Base-by-base conservation (phyloP, 805 yeast species). In the Kazachstania kunashirensis region DNA sequence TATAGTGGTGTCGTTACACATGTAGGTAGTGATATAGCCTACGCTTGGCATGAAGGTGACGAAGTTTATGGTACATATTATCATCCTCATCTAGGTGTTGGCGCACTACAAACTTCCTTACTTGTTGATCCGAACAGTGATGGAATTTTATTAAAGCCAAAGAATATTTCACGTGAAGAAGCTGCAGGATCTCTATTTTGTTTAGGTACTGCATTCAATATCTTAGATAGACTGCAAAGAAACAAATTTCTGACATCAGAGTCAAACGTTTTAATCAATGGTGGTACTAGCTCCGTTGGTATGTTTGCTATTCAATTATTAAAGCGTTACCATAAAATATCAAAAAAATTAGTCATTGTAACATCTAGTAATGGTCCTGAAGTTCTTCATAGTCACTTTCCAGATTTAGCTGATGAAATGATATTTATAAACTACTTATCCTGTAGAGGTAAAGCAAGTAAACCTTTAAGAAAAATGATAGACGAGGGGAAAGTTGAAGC, bases 261-360 rank as follows among this genome's bases (percentile, higher is more conserved):
- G 8, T 59, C 74, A 1, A 70, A 68, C 37, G 71, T 84, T 3
- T 63, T 83, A 30, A 64, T 84, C 26, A 66, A 83, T 43, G 95
- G 95, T 37, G 94, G 82, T 14, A 77, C 84, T 2, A 74, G 94
- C 2, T 65, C 77, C 13, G 83, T 81, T 7, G 94, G 92, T 2
- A 54, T 73, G 40, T 69, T 66, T 58, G 69, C 71, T 3, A 65
- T 76, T 24, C 86, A 79, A 52, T 48, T 83, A 21, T 69, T 78
- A 13, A 78, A 73, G 52, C 49, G 66, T 16, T 55, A 63, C 43
- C 72, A 65, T 45, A 62, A 68, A 16, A 71, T 76, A 11, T 49
- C 50, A 16, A 58, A 61, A 31, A 67, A 67, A 30, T 66, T 84
- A n/a, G 75, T 73, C 1, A 72, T 71, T 1, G 67, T 77, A 2